Base-by-base conservation (phyloP, 1,284 basidiomycete genomes). In the Hymenochaete sp. region DNA sequence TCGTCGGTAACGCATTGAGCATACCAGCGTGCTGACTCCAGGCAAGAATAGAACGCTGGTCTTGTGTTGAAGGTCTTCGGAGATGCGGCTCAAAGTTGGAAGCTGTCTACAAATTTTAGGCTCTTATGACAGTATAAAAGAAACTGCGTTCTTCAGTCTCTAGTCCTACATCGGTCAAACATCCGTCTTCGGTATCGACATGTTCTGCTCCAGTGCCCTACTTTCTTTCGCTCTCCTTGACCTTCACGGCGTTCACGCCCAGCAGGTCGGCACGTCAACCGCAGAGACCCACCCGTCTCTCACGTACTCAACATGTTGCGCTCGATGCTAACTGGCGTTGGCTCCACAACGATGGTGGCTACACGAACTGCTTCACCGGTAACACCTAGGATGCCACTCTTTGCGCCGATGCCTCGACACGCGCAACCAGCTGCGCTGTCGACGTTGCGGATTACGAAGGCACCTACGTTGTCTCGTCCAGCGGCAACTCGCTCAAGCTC, bases 401-500 rank as follows among this genome's bases (percentile, higher is more conserved):
- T 47, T 67, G 66, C 56, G 60, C 63, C 25, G 60, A 63, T 52
- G 54, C 52, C 21, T 49, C 43, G n/a, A 65, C 62, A 9, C 67
- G 66, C 52, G 63, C 64, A 8, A 14, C 38, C 47, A 72, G 72
- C 62, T 78, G 75, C 53, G 75, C 73, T 9, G 59, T 78, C 50
- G 75, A 78, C 49, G 75, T 75, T 50, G 75, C 74, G 14, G 70
- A 75, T 59, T 77, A 79, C 59, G 29, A 59, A 6, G 65, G 62
- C 52, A 63, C 59, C 39, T 66, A 66, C 52, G 66, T 63, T 50
- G 64, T 75, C 59, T 68, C 65, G 35, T 59, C 70, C 36, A 59
- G 54, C 48, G 71, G 71, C 51, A 65, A 70, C 56, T 59, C 71
- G 4, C 64, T 75, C 50, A 72, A 62, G 19, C 65, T 77, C 60